These are phyloP conservation scores for Gossypium thurberi DNA, from an alignment of 345 rosid genomes.

Conservation along the genomic window DNA sequence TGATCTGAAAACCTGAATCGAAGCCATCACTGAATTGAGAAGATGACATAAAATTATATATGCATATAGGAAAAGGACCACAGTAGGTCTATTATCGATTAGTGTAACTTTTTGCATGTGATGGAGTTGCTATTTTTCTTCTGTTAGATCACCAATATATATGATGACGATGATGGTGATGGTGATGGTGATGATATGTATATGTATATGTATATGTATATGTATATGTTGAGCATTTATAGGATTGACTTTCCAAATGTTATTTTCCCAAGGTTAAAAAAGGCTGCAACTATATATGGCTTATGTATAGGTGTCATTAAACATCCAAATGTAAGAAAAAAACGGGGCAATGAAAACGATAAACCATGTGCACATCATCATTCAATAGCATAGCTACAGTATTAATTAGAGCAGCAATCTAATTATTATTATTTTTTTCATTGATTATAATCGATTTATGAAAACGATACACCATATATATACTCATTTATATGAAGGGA, in stretches of 20 bases:
- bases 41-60: neutral
- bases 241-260: neutral
- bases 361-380: constrained; percentile 1
- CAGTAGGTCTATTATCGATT: neutral
- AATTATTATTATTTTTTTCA: neutral
- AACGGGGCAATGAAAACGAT: neutral
- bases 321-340: neutral
- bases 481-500: too few species aligned
- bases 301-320: neutral
- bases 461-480: neutral
- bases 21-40: neutral
- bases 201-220: too few species aligned
- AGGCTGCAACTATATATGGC: neutral
- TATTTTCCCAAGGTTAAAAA: neutral
- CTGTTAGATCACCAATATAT: neutral
- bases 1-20: neutral
- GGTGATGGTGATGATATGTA: too few species aligned
- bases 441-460: neutral
- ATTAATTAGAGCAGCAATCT: constrained; percentile 15
- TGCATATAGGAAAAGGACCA: neutral
- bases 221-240: neutral
- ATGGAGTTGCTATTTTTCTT: neutral
- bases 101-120: neutral
- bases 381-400: constrained; percentile 4
- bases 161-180: too few species aligned